phyloP scores from a whole-genome alignment of 306 rosid genomes.

The Dicorynia guianensis region DNA sequence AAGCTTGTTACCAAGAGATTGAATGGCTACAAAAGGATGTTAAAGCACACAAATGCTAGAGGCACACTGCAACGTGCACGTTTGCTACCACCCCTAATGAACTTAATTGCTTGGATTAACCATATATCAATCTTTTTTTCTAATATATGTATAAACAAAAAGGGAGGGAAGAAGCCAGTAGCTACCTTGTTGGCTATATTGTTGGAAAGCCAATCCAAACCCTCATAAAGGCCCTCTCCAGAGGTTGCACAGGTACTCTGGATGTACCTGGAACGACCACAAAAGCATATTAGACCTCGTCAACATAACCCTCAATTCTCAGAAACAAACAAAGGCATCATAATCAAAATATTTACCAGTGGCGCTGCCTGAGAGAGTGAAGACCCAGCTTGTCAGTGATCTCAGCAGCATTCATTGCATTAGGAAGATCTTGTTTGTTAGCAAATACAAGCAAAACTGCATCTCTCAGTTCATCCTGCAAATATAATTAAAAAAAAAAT shows the following conservation, averaged over 20 bases:
- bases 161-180: not conserved
- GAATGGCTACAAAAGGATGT: too few relatives aligned
- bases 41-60: not conserved
- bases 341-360: conserved; percentile 58
- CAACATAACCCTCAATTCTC: not conserved
- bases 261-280: conserved; percentile 69
- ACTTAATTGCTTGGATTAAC: not conserved
- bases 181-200: conserved; percentile 86
- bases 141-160: not conserved
- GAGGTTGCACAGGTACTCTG: conserved; percentile 94
- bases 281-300: conserved; percentile 30
- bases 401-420: conserved; percentile 94
- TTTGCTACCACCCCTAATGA: not conserved
- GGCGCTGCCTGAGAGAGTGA: conserved; percentile 91
- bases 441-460: conserved; percentile 90
- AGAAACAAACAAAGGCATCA: not conserved
- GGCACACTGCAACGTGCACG: not conserved
- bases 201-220: conserved; percentile 93
- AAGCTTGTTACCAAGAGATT: too few relatives aligned
- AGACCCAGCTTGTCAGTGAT: conserved; percentile 92
- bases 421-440: conserved; percentile 91
- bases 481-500: conserved; percentile 1
- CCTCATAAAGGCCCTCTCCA: conserved; percentile 90
- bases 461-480: conserved; percentile 84
- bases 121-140: not conserved